A percentile compares a stretch with the other conserved stretches of the same genome.
Evolutionary conservation across 1,284 basidiomycete species (phyloP).

Genomic region (Ceratobasidium sp.): DNA sequence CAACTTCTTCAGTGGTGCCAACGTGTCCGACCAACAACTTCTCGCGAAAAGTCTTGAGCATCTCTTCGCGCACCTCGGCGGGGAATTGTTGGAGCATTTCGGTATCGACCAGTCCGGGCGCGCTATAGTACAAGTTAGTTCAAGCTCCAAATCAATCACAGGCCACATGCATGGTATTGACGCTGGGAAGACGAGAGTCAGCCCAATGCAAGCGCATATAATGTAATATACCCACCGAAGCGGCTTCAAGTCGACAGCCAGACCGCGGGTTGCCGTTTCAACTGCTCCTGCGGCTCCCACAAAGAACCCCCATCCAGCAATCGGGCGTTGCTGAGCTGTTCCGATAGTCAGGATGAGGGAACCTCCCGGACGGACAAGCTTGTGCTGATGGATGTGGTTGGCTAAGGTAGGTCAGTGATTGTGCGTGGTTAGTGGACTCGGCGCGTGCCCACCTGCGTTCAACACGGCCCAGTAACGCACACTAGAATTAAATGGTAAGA

Average conservation of each 20-base stretch:
- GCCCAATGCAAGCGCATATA: too few relatives aligned
- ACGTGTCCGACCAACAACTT: constrained; percentile 22
- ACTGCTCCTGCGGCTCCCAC: neutral
- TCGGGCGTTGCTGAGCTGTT: neutral
- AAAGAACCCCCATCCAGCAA: constrained; percentile 1
- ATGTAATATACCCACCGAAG: neutral
- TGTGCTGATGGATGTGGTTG: constrained; percentile 11
- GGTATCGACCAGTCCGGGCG: constrained; percentile 16
- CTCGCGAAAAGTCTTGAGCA: neutral
- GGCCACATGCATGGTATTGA: constrained; percentile 13
- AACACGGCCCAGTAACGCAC: neutral
- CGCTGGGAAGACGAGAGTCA: neutral
- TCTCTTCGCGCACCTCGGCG: neutral
- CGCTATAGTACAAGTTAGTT: neutral
- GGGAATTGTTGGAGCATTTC: neutral
- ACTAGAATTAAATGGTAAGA: neutral
- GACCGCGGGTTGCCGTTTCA: constrained; percentile 11
- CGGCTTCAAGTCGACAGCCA: constrained; percentile 35
- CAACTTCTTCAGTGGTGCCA: constrained; percentile 25
- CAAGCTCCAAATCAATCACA: neutral
- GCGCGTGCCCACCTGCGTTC: neutral
- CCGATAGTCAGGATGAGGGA: constrained; percentile 21
- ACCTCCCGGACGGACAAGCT: constrained; percentile 20
- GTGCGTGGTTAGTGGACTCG: neutral
- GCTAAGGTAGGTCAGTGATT: neutral